Percentiles rank a stretch among this genome's conserved stretches.
These are phyloP conservation scores for Colletotrichum chrysophilum DNA, from an alignment of 2,329 filamentous ascomycete genomes.

Conservation along the genomic window DNA sequence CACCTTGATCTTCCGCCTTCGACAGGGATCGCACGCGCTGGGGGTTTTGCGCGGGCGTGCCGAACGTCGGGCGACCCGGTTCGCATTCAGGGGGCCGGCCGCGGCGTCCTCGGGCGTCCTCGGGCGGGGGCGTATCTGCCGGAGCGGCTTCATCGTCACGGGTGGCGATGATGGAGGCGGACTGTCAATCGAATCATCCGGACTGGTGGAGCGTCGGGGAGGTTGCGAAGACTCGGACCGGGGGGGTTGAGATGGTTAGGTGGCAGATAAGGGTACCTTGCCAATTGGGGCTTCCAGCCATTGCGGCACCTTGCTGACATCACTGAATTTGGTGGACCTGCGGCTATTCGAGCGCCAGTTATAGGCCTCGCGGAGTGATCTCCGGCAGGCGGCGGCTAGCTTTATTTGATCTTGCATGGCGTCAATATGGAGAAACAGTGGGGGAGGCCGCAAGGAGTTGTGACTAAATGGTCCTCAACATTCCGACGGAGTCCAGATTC, in stretches of 20 bases:
- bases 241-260: not conserved
- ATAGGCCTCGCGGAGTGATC: no score
- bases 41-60: not conserved
- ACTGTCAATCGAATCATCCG: not conserved
- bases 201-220: not conserved
- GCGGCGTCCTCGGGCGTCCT: not conserved
- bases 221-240: not conserved
- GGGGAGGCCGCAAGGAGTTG: not conserved
- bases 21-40: conserved; percentile 11
- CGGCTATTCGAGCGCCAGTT: no score
- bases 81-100: not conserved
- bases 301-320: not conserved
- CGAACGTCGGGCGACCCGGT: not conserved
- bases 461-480: not conserved
- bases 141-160: not conserved
- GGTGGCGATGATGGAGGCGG: not conserved
- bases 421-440: not conserved
- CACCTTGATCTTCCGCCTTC: not conserved
- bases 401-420: not conserved
- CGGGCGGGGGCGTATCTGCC: not conserved
- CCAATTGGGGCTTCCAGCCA: not conserved
- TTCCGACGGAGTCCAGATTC: not conserved
- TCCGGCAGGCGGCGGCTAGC: not conserved
- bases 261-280: not conserved
- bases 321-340: not conserved